These are phyloP conservation scores for Silene conica DNA, from an alignment of 148 eudicot genomes.

Conservation along the genomic window DNA sequence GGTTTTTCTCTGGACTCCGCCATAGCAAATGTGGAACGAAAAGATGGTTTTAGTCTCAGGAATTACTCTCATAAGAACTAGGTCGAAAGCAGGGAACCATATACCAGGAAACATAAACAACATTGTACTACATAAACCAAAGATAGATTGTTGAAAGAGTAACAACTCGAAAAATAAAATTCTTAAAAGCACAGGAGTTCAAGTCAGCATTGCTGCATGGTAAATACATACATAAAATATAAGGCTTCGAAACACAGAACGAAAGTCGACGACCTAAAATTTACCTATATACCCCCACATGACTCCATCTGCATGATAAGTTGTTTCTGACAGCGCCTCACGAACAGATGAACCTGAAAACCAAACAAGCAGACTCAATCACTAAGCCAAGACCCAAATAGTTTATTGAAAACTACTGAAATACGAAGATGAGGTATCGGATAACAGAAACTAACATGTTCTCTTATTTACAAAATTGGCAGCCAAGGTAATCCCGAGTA, in stretches of 20 bases:
- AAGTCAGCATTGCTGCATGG: conserved; percentile 30
- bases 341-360: conserved; percentile 35
- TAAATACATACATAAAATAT: conserved; percentile 20
- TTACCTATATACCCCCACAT: conserved; percentile 39
- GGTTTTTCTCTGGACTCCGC: too few species aligned
- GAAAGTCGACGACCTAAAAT: conserved; percentile 5
- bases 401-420: neutral
- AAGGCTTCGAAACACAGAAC: conserved; percentile 13
- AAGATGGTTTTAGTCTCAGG: too few species aligned
- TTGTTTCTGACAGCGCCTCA: conserved; percentile 13
- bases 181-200: conserved; percentile 9
- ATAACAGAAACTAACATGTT: conserved; percentile 38
- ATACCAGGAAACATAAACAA: too few species aligned
- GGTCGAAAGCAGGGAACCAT: too few species aligned
- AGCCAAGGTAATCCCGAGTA: conserved; percentile 14
- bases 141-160: neutral
- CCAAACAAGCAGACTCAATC: conserved; percentile 21
- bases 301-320: conserved; percentile 28
- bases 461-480: conserved; percentile 46
- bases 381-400: conserved; percentile 13
- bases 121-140: neutral
- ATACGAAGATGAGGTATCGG: conserved; percentile 3
- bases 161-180: neutral
- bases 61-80: too few species aligned
- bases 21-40: too few species aligned